Base-by-base conservation (phyloP, 106 monocot genomes). In the Iris macrosiphon region DNA sequence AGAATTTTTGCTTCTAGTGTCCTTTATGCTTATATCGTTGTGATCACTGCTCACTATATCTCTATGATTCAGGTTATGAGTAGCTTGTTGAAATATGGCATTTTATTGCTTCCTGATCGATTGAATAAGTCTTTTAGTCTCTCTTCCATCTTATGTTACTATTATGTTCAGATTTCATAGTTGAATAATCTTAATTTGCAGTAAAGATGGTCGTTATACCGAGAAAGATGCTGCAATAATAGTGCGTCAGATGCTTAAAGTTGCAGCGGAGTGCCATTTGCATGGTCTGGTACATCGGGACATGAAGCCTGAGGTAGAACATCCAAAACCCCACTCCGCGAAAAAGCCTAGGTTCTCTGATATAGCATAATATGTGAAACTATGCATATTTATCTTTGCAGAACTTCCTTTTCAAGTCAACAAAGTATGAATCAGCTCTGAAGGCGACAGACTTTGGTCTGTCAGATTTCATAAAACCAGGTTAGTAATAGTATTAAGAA, bases 381-480 rank as follows among this genome's bases (percentile, higher is more conserved):
- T 23, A 19, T 54, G 21, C 2, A 16, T 2, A 10, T 38, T 12
- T 32, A 35, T 49, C 9, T 70, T 40, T 75, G 30, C 96, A 98
- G 96, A 98, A 98, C 61, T 98, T 98, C 62, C 96, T 98, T 39
- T 83, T 98, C 48, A 83, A 98, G 77, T 98, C 90, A 55, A 78
- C 61, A 8, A 72, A 77, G 15, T 76, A 83, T 38, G 83, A 98
- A 48, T 90, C 83, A 17, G 63, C 77, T 11, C 87, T 98, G 19
- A 98, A 90, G 71, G 90, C 90, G 45, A 91, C 96, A 58, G 96
- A 98, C 73, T 98, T 98, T 82, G 96, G 96, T 21, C 76, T 98
- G 17, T 98, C 96, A 26, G 87, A 87, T 77, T 98, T 87, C 64
- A 90, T 96, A 67, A 86, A 66, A 57, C 86, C 96, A 60, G 93